A percentile compares a stretch with the other conserved stretches of the same genome.
Conservation (phyloP, 192 early-diverging fungal genomes). For the Coemansia aciculifera region DNA sequence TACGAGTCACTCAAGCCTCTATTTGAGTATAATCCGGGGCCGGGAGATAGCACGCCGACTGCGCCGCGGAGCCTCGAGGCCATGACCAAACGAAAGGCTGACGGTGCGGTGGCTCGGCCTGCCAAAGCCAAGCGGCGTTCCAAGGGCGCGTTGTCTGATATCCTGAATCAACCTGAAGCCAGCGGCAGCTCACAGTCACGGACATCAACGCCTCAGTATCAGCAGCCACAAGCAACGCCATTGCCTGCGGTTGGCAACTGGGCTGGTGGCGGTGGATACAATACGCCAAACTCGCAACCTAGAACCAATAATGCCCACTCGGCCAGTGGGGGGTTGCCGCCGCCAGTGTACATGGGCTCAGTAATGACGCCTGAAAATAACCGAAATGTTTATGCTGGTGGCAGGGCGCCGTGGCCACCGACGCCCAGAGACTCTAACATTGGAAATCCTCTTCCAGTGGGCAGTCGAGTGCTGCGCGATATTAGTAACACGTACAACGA, state of each 20-base stretch:
- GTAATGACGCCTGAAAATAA: constrained; percentile 15
- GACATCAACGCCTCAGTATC: constrained; percentile 3
- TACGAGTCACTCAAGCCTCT: constrained; percentile 35
- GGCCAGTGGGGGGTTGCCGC: background rate
- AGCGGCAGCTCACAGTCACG: background rate
- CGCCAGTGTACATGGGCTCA: constrained; percentile 4
- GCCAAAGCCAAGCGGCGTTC: constrained; percentile 17
- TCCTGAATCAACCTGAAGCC: background rate
- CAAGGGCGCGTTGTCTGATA: constrained; percentile 7
- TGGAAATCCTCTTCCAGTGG: background rate
- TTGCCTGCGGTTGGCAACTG: background rate
- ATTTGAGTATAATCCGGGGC: constrained; percentile 47
- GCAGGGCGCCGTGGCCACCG: background rate
- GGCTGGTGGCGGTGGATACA: background rate
- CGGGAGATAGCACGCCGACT: constrained; percentile 46
- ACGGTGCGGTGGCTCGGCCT: background rate
- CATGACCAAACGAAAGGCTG: constrained; percentile 46
- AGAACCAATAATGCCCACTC: background rate
- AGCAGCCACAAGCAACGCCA: background rate
- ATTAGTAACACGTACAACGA: constrained; percentile 32
- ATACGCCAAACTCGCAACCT: background rate
- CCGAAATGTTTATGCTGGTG: background rate
- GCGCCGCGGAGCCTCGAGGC: constrained; percentile 56
- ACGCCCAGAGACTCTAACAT: background rate
- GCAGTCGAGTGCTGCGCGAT: constrained; percentile 33